These are phyloP conservation scores for Microstroma glucosiphilum DNA, from an alignment of 1,284 basidiomycete genomes.

Conservation along the genomic window DNA sequence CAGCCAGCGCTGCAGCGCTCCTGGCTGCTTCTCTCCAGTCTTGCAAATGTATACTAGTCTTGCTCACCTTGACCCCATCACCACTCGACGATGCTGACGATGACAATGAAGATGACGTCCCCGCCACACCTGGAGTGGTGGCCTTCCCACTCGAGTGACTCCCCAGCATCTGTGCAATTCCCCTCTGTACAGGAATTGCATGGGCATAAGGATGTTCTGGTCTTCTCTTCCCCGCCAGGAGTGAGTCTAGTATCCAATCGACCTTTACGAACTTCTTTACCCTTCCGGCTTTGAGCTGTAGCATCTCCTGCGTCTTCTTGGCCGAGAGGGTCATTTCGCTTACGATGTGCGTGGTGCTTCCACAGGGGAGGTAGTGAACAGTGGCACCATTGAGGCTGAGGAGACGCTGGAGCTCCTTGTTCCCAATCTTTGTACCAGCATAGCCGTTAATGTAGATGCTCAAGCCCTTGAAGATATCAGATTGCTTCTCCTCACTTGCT, in stretches of 20 bases:
- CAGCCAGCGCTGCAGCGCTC: no score
- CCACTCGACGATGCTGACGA: no score
- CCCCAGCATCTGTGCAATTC: not conserved
- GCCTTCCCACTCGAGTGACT: no score
- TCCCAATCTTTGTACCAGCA: not conserved
- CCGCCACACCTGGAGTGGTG: no score
- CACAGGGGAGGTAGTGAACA: not conserved
- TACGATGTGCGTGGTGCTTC: conserved; percentile 1
- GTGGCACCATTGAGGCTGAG: not conserved
- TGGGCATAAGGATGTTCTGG: conserved; percentile 5
- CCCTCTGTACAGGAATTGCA: not conserved
- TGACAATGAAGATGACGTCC: no score
- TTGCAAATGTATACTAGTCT: no score
- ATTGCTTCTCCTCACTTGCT: not conserved
- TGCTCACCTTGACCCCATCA: no score
- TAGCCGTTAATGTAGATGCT: conserved; percentile 4
- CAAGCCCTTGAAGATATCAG: not conserved
- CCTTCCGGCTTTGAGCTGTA: not conserved
- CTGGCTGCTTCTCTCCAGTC: no score
- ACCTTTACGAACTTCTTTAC: conserved; percentile 1
- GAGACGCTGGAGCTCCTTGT: conserved; percentile 5
- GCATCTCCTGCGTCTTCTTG: conserved; percentile 5
- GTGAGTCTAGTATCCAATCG: not conserved
- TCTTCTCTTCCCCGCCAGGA: not conserved
- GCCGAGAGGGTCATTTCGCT: conserved; percentile 2